phyloP scores from a whole-genome alignment of 2,329 filamentous ascomycete genomes.

The Colletotrichum costaricense region DNA sequence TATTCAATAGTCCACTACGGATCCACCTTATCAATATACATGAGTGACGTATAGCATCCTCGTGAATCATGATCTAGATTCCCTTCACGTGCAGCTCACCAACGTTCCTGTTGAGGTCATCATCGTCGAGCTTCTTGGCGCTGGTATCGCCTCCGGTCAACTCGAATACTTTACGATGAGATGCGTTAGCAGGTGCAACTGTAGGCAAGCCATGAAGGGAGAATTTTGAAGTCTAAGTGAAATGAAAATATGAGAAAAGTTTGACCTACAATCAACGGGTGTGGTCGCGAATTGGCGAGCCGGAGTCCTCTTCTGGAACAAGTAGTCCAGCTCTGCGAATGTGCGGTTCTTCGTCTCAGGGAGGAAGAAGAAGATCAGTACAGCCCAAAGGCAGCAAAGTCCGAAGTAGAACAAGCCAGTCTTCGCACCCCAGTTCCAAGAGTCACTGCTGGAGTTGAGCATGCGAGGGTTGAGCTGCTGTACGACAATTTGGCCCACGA shows the following conservation, averaged over 20 bases:
- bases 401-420: slow-evolving; percentile 49
- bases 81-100: background rate
- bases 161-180: slow-evolving; percentile 24
- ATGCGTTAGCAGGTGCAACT: background rate
- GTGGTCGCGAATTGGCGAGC: slow-evolving; percentile 47
- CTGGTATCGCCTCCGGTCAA: slow-evolving; percentile 10
- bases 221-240: too few relatives aligned
- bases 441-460: slow-evolving; percentile 41
- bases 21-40: background rate
- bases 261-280: slow-evolving; percentile 43
- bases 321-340: slow-evolving; percentile 59
- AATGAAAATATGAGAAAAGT: slow-evolving; percentile 4
- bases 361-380: slow-evolving; percentile 56
- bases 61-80: background rate
- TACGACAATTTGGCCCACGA: slow-evolving; percentile 52
- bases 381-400: slow-evolving; percentile 53
- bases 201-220: background rate
- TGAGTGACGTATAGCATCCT: background rate
- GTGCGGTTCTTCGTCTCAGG: slow-evolving; percentile 58
- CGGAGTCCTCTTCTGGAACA: slow-evolving; percentile 52
- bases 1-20: background rate
- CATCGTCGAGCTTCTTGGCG: slow-evolving; percentile 5
- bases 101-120: background rate
- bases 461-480: slow-evolving; percentile 52
- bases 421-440: slow-evolving; percentile 51